Evolutionary conservation across 2,329 filamentous ascomycete species (phyloP).

Genomic region (Verticillium longisporum): DNA sequence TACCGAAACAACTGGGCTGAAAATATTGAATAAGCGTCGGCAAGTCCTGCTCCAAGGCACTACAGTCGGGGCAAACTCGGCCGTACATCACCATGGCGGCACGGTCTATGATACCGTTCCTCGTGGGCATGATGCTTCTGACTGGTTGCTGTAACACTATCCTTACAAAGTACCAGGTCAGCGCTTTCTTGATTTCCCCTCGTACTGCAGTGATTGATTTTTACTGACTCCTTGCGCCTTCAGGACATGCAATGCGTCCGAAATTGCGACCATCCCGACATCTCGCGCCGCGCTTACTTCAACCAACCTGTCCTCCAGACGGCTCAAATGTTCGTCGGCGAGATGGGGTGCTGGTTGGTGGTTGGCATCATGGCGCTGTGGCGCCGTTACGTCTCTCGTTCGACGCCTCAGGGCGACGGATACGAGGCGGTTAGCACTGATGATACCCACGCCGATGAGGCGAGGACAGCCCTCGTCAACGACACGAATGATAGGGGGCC

Average conservation of each 20-base stretch:
- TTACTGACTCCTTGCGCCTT: neutral
- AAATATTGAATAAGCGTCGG: too few relatives aligned
- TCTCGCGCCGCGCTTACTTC: conserved; percentile 64
- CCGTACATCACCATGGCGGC: conserved; percentile 54
- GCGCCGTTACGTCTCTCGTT: conserved; percentile 43
- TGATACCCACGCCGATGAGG: conserved; percentile 35
- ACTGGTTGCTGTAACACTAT: conserved; percentile 96
- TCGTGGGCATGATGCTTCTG: conserved; percentile 93
- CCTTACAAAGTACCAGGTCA: conserved; percentile 90
- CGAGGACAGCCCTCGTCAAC: conserved; percentile 28
- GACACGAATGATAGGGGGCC: conserved; percentile 32
- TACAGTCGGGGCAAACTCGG: neutral
- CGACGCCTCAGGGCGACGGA: conserved; percentile 37
- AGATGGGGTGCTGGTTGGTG: conserved; percentile 94
- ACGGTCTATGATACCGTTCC: conserved; percentile 67
- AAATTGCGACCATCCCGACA: conserved; percentile 69
- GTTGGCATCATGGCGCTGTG: conserved; percentile 65
- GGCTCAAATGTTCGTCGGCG: conserved; percentile 95
- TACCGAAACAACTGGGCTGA: too few relatives aligned
- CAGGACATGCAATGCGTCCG: conserved; percentile 95
- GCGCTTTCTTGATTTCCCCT: conserved; percentile 14
- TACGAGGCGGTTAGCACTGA: conserved; percentile 58
- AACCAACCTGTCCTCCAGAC: conserved; percentile 96
- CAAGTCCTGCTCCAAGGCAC: too few relatives aligned
- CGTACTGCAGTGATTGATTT: neutral